Conservation (phyloP, 139 green algal species). For the Coelastrella sp. region DNA sequence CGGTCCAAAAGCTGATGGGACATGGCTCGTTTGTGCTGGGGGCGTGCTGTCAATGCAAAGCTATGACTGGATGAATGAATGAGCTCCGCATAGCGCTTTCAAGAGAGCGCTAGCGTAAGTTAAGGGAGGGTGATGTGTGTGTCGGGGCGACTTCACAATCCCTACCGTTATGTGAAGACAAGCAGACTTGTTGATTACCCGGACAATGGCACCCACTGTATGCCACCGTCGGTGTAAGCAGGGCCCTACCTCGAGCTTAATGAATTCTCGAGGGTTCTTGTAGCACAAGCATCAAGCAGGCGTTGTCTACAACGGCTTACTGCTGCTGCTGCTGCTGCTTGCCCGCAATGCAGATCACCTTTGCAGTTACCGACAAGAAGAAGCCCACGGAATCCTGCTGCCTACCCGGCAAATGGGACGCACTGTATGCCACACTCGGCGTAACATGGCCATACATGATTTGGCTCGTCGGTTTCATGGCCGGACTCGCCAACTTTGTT, state of each 20-base stretch:
- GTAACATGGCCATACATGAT: conserved; percentile 30
- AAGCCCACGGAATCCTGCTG: neutral
- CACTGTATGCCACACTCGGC: neutral
- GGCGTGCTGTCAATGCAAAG: neutral
- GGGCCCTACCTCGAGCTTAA: no score
- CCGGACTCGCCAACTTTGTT: conserved; percentile 7
- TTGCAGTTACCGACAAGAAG: neutral
- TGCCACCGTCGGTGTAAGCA: neutral
- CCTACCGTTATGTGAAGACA: neutral
- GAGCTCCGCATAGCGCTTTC: no score
- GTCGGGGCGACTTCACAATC: no score
- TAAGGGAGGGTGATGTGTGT: no score
- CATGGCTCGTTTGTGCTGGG: neutral
- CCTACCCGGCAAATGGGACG: neutral
- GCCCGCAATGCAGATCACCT: neutral
- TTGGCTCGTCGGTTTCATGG: neutral
- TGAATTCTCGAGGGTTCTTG: neutral
- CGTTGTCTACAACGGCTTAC: neutral
- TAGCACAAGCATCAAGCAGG: neutral
- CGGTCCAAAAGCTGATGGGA: no score
- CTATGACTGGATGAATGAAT: no score
- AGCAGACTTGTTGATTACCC: neutral
- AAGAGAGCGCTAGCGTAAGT: no score
- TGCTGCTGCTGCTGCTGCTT: neutral
- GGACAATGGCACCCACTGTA: neutral